A percentile compares a stretch with the other conserved stretches of the same genome.
These are phyloP conservation scores for Niebla homalea DNA, from an alignment of 495 filamentous ascomycete genomes.

Conservation along the genomic window DNA sequence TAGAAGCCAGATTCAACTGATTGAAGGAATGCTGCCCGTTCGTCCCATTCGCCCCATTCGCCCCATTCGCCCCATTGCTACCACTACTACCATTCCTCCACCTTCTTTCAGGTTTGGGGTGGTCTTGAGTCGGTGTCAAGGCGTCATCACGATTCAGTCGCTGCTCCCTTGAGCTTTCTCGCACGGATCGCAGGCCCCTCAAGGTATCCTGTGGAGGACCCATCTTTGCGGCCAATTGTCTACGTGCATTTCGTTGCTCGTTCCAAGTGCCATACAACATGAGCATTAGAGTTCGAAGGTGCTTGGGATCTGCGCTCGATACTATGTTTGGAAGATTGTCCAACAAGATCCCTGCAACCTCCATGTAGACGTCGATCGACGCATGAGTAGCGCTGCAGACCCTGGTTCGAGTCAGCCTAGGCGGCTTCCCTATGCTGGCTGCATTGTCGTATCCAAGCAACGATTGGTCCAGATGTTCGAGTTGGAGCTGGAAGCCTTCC, in stretches of 20 bases:
- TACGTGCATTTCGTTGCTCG: constrained; percentile 51
- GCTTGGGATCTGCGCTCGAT: constrained; percentile 59
- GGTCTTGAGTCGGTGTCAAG: constrained; percentile 48
- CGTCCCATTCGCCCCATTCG: constrained; percentile 33
- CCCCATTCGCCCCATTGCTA: constrained; percentile 30
- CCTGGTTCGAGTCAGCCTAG: constrained; percentile 43
- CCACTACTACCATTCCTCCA: constrained; percentile 50
- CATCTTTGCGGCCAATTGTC: constrained; percentile 17
- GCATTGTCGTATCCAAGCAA: constrained; percentile 46
- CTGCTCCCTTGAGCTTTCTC: too few species aligned
- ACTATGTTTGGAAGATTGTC: constrained; percentile 58
- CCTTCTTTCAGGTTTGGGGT: constrained; percentile 34
- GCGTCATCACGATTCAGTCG: constrained; percentile 31
- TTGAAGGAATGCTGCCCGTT: constrained; percentile 44
- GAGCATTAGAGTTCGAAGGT: constrained; percentile 68
- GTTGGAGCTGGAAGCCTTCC: constrained; percentile 60
- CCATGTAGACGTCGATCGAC: constrained; percentile 62
- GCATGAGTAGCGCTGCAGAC: constrained; percentile 52
- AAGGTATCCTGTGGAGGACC: neutral
- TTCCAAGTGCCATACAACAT: constrained; percentile 69
- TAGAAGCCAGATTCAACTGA: constrained; percentile 17
- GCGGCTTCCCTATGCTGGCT: constrained; percentile 1
- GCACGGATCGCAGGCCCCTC: constrained; percentile 11
- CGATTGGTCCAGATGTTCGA: constrained; percentile 61
- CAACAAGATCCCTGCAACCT: constrained; percentile 57